Evolutionary conservation across 2,329 filamentous ascomycete species (phyloP), one percentile per base, ranked within the genome.

Genomic region (Tolypocladium tropicale): DNA sequence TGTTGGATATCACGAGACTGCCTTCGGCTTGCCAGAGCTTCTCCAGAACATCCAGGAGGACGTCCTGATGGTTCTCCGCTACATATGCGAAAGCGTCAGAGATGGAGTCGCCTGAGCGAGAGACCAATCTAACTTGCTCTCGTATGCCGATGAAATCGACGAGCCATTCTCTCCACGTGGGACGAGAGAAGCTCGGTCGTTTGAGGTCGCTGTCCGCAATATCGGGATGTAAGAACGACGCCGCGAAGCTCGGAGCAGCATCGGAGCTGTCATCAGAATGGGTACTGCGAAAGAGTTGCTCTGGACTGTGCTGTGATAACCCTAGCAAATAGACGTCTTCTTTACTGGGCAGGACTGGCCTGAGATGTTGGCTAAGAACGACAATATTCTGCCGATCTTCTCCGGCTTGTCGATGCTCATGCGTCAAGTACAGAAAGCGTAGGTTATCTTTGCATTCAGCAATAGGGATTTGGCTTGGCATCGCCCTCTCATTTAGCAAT

Each of bases 161-260:
- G 5, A 57, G 28, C 56, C 56, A 57, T 14, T 14, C n/a, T 30
- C 21, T 48, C 56, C 56, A 57, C 2, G 56, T 37, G 12, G 56
- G 56, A 39, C 55, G 53, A 10, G 10, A n/a, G 2, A 14, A 10
- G 11, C 6, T n/a, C 9, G 53, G 23, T 6, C 12, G 36, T 9
- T 18, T 12, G 21, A 39, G 48, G 1, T 10, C 37, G 16, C 52
- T 6, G 25, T 46, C 48, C 3, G 41, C 14, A 21, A 57, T 23
- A 16, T 23, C n/a, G 11, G 46, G 14, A 21, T 57, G 53, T 28
- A 53, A 18, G 30, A 48, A 43, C 3, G 33, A 39, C 3, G 50
- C 50, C 11, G n/a, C 12, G 33, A 37, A 52, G 3, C 33, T 33
- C 12, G 33, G 21, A 14, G 21, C 50, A 11, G 2, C 50, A 9